Percentiles rank a stretch among this genome's conserved stretches.
These are phyloP conservation scores for Nakazawaea ambrosiae DNA, from an alignment of 805 yeast species.

Conservation along the genomic window DNA sequence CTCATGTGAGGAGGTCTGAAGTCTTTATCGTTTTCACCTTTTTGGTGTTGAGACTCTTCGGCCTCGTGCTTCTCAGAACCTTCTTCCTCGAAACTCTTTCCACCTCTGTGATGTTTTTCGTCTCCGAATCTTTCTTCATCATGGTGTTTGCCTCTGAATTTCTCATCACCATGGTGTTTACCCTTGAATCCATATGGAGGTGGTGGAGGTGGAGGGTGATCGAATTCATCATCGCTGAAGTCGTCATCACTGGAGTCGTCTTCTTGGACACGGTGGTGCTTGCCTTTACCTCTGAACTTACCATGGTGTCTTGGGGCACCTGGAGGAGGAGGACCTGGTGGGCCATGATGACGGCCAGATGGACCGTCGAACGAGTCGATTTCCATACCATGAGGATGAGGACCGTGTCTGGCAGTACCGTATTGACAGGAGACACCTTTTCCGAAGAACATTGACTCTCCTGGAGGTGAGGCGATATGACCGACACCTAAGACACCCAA, in stretches of 20 bases:
- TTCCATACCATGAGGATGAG: neutral
- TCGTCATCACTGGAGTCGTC: neutral
- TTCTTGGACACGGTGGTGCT: neutral
- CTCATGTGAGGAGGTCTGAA: no score
- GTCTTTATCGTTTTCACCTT: no score
- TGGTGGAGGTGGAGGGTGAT: neutral
- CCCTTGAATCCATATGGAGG: neutral
- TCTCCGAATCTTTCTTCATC: neutral
- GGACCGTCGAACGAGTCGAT: neutral
- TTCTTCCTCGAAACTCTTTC: neutral
- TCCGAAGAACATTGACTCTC: neutral
- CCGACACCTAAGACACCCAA: conserved; percentile 1
- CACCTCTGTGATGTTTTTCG: neutral
- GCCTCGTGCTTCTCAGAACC: neutral
- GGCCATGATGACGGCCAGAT: neutral
- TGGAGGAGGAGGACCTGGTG: no score
- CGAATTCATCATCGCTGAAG: neutral
- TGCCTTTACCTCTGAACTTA: neutral
- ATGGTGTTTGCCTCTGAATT: neutral
- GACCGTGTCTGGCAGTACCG: neutral
- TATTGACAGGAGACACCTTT: neutral
- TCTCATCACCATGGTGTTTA: neutral
- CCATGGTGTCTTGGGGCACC: neutral
- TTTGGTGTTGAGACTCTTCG: neutral
- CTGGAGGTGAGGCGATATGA: neutral